Evolutionary conservation across 176 grass and related monocot species (phyloP).

Genomic region (Elymus sibiricus): DNA sequence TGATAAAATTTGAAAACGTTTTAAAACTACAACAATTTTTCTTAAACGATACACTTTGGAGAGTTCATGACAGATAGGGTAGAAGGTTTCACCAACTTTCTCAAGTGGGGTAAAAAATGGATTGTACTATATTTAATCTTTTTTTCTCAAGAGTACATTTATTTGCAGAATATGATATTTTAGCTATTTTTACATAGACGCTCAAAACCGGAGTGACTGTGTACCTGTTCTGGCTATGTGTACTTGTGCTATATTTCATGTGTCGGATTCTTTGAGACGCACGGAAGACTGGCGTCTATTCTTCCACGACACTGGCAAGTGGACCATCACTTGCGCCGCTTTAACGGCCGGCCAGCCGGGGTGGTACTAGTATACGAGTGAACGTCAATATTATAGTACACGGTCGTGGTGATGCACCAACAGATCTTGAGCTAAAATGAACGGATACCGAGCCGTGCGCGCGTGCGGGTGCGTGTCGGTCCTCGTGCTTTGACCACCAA

Average conservation of each 20-base stretch:
- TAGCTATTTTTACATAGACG: too few relatives aligned
- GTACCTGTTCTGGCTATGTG: not conserved
- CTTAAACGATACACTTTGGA: too few relatives aligned
- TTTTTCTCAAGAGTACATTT: not conserved
- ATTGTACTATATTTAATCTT: not conserved
- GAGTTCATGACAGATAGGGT: too few relatives aligned
- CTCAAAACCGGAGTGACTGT: not conserved
- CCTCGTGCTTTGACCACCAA: constrained; percentile 54
- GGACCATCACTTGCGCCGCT: not conserved
- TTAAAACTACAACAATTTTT: too few relatives aligned
- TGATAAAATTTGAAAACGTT: too few relatives aligned
- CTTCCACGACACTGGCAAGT: not conserved
- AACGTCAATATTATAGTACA: not conserved
- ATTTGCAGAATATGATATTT: not conserved
- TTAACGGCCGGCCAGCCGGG: constrained; percentile 19
- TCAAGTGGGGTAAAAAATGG: too few relatives aligned
- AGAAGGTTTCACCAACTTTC: too few relatives aligned
- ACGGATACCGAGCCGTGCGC: constrained; percentile 16
- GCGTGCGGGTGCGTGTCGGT: constrained; percentile 38
- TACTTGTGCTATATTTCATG: constrained; percentile 55
- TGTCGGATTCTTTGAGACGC: not conserved
- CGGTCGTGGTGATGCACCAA: not conserved
- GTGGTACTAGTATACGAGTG: not conserved
- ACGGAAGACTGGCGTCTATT: not conserved
- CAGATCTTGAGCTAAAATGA: not conserved